phyloP scores from a whole-genome alignment of 257 asterid genomes.

The Solanum peruvianum region DNA sequence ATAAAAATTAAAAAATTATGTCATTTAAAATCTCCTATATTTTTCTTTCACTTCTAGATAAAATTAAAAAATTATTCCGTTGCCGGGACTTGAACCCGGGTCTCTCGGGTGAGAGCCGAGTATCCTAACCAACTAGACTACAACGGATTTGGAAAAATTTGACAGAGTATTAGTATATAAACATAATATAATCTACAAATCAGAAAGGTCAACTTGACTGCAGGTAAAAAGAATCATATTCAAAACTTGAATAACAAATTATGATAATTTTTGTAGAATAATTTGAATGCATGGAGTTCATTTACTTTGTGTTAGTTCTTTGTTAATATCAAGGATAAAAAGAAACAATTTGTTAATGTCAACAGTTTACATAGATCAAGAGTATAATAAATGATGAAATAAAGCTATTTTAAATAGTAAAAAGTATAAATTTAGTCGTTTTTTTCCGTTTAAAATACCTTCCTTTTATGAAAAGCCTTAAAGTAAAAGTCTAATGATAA shows the following conservation, averaged over 20 bases:
- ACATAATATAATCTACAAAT: background rate
- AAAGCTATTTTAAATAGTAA: background rate
- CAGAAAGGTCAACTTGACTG: background rate
- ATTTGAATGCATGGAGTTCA: background rate
- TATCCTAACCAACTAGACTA: slow-evolving; percentile 98
- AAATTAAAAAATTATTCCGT: background rate
- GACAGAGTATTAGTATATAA: background rate
- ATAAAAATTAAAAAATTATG: no score
- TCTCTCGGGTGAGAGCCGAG: slow-evolving; percentile 99
- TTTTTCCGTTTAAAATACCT: background rate
- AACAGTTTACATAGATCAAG: background rate
- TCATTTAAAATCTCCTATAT: no score
- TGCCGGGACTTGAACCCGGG: slow-evolving; percentile 97
- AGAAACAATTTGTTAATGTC: background rate
- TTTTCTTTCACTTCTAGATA: background rate
- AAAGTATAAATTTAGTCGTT: background rate
- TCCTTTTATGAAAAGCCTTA: background rate
- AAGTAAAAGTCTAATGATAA: background rate
- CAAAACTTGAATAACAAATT: no score
- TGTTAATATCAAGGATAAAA: background rate
- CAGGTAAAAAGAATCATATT: background rate
- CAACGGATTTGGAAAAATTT: slow-evolving; percentile 24
- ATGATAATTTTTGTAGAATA: background rate
- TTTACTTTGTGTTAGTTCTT: background rate
- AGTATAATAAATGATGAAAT: background rate